Percentiles rank a stretch among this genome's conserved stretches.
Conservation (phyloP, 164 flowering plant genomes). For the Umbilicus rupestris region DNA sequence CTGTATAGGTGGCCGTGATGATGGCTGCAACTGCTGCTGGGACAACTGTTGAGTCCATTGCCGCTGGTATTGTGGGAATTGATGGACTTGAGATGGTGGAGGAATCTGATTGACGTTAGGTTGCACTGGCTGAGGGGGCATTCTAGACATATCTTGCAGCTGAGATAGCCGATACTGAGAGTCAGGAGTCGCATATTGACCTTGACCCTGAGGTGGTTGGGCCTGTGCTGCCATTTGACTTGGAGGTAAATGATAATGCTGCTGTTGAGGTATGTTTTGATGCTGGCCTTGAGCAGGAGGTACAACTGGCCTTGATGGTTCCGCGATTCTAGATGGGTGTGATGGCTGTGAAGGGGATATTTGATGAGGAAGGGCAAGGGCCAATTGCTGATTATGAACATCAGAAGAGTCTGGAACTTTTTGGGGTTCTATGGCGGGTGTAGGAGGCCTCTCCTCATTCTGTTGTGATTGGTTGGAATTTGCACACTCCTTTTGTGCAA, state of each 20-base stretch:
- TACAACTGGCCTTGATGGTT: not conserved
- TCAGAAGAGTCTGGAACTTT: not conserved
- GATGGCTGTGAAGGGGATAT: conserved; percentile 3
- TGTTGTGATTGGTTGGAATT: conserved; percentile 3
- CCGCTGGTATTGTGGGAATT: conserved; percentile 2
- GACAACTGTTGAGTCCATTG: conserved; percentile 1
- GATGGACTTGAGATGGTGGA: conserved; percentile 2
- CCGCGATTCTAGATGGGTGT: not conserved
- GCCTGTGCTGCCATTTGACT: not conserved
- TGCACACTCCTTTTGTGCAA: not conserved
- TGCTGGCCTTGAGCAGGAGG: not conserved
- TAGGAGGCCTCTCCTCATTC: not conserved
- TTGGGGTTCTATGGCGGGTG: not conserved
- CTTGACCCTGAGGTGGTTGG: not conserved
- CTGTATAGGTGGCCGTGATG: not conserved
- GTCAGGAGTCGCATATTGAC: not conserved
- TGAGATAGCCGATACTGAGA: not conserved
- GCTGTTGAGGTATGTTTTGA: not conserved
- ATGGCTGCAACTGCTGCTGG: not conserved
- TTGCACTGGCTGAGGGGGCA: conserved; percentile 6
- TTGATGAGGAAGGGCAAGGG: conserved; percentile 2
- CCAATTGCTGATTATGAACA: not conserved
- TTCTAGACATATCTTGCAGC: not conserved
- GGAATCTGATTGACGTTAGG: not conserved
- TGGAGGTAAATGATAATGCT: not conserved